Conservation (phyloP, 2,329 filamentous ascomycete genomes). For the Alternaria brassicae region DNA sequence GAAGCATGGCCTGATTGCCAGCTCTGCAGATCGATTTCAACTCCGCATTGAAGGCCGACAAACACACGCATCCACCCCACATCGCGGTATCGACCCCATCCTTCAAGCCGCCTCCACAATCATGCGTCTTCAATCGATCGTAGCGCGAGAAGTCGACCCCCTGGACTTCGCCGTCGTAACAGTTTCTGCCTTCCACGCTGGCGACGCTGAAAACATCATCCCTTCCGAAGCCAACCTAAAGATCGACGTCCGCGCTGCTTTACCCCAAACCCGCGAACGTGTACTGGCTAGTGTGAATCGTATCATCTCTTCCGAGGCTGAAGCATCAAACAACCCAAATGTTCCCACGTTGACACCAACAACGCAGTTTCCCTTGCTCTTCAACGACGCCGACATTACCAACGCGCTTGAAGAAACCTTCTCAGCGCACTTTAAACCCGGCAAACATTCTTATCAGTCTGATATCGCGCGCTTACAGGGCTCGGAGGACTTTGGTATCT, state of each 20-base stretch:
- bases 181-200: conserved; percentile 65
- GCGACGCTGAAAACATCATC: conserved; percentile 68
- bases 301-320: conserved; percentile 64
- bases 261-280: conserved; percentile 55
- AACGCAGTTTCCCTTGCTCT: conserved; percentile 56
- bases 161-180: conserved; percentile 65
- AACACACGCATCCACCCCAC: conserved; percentile 65
- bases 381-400: conserved; percentile 60
- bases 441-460: conserved; percentile 42
- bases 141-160: conserved; percentile 62
- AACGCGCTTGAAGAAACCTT: conserved; percentile 55
- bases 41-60: conserved; percentile 66
- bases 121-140: conserved; percentile 66
- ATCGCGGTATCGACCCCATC: conserved; percentile 65
- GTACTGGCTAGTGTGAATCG: conserved; percentile 59
- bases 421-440: conserved; percentile 53
- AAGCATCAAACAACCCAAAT: conserved; percentile 55
- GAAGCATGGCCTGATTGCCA: conserved; percentile 52
- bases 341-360: conserved; percentile 54
- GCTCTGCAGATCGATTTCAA: conserved; percentile 50
- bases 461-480: conserved; percentile 54
- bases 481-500: conserved; percentile 66
- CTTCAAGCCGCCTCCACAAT: conserved; percentile 65
- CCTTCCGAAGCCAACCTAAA: conserved; percentile 62
- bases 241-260: conserved; percentile 62